Conservation (phyloP, 495 filamentous ascomycete species). For the Lichina pygmaea region DNA sequence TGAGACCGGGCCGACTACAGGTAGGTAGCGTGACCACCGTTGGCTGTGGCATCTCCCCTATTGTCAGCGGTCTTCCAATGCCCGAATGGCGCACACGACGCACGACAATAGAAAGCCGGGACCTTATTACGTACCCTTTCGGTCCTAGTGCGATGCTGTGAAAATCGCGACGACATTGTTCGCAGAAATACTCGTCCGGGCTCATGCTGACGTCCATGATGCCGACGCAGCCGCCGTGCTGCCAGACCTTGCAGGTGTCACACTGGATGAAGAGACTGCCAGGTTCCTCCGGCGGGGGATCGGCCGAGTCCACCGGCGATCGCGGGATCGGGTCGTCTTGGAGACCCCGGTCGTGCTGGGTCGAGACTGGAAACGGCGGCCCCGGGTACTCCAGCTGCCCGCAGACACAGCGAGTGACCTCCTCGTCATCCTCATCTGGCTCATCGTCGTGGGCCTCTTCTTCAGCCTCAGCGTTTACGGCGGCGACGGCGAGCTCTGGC, state of each 20-base stretch:
- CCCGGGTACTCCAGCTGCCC: conserved; percentile 88
- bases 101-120: neutral
- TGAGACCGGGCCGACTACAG: conserved; percentile 23
- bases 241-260: conserved; percentile 94
- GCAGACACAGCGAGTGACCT: conserved; percentile 84
- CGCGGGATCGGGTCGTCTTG: conserved; percentile 8
- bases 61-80: neutral
- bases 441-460: conserved; percentile 30
- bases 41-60: conserved; percentile 17
- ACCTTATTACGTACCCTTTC: conserved; percentile 38
- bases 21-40: conserved; percentile 41
- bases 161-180: conserved; percentile 73
- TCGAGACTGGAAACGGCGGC: conserved; percentile 33
- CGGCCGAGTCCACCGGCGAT: conserved; percentile 21
- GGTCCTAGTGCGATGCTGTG: conserved; percentile 54
- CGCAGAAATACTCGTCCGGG: conserved; percentile 95
- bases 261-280: conserved; percentile 96
- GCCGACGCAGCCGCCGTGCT: conserved; percentile 92
- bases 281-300: conserved; percentile 54
- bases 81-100: neutral
- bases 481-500: neutral
- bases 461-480: neutral
- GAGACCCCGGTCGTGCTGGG: conserved; percentile 12
- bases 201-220: conserved; percentile 80
- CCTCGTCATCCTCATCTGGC: conserved; percentile 58